Evolutionary conservation across 345 rosid species (phyloP).

Genomic region (Eucalyptus viminalis): DNA sequence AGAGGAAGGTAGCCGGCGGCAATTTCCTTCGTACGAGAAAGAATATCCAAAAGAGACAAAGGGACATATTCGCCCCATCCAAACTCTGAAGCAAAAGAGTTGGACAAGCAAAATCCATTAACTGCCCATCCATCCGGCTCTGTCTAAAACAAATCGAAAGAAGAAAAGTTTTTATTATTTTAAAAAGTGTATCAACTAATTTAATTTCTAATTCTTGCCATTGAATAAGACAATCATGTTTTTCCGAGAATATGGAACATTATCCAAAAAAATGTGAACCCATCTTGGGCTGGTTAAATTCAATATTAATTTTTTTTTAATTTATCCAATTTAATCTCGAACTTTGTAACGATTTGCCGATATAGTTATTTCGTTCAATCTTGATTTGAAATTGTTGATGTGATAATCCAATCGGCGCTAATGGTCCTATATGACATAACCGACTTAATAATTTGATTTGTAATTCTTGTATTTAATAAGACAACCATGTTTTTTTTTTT

Average conservation of each 20-base stretch:
- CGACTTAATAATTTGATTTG: too few species aligned
- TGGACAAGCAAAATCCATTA: not conserved
- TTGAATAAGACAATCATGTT: not conserved
- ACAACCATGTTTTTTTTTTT: too few species aligned
- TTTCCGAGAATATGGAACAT: not conserved
- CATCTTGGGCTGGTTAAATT: fast-evolving
- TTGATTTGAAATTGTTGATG: fast-evolving
- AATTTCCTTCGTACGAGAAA: not conserved
- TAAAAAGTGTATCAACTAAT: not conserved
- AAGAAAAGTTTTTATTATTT: not conserved
- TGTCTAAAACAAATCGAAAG: not conserved
- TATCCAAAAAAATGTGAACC: not conserved
- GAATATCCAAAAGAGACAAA: not conserved
- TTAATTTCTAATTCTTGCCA: not conserved
- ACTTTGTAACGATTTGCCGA: fast-evolving
- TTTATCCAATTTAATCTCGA: fast-evolving
- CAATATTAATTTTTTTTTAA: fast-evolving
- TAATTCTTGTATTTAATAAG: too few species aligned
- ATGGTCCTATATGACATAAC: fast-evolving
- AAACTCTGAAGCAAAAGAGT: not conserved
- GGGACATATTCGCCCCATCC: not conserved
- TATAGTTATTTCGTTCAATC: fast-evolving
- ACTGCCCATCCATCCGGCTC: not conserved
- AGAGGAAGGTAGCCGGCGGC: not conserved
- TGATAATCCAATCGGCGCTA: fast-evolving